Base-by-base conservation (phyloP, 768 basidiomycete species). In the Suillus brevipes region DNA sequence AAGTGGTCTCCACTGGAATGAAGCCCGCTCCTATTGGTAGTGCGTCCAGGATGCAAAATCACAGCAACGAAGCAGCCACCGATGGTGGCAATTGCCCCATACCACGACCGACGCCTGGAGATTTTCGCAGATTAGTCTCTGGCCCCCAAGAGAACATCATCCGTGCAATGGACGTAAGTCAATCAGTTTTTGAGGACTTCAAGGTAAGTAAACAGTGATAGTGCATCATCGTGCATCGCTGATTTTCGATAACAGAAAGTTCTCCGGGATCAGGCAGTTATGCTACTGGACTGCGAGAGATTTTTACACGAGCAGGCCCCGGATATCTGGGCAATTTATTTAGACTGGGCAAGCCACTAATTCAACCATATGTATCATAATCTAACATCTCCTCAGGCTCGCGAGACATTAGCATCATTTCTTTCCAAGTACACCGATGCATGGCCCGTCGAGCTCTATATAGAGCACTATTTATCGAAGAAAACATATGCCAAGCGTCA, bases 1-100 rank as follows among this genome's bases (percentile, higher is more conserved):
- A 59, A 59, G 58, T 59, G 58, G 58, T 59, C 40, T 59, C 58
- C 18, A 59, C 58, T 6, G 58, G 58, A 28, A 59, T 59, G 58
- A 59, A 37, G 2, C 58, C 58, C 18, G 38, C 40, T 59, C 40
- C 40, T 3, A 4, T 18, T 20, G 28, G 16, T 12, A 18, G 18
- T 42, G 6, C 23, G 9, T 38, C 14, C n/a, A 38, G 56, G 14
- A 57, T 18, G 38, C 57, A 38, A 40, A 4, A 1, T 12, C 37
- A 25, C 8, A 23, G 37, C 9, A 18, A 52, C 25, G 37, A 25
- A 28, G 28, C 58, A 18, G 16, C 25, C 20, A 9, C 58, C 25
- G 58, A 31, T 4, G 25, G 2, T 1, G 28, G 10, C 5, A 18
- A 20, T 4, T 2, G 2, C 3, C 1, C 25, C 38, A 20, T 59